Evolutionary conservation across 169 alveolate species (phyloP).

Genomic region (Plasmodium falciparum): DNA sequence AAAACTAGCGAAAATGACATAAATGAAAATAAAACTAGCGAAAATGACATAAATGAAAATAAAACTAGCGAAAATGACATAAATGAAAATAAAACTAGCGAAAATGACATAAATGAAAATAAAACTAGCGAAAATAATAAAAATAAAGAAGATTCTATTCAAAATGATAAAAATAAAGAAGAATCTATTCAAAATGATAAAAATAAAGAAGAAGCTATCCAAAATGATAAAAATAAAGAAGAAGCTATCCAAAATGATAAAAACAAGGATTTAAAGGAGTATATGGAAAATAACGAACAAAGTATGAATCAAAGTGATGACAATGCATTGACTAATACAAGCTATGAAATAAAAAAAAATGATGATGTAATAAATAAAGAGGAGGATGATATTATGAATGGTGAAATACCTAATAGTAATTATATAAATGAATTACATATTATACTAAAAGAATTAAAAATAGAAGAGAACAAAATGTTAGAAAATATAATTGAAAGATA

Average conservation of each 20-base stretch:
- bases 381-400: conserved; percentile 3
- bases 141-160: too few species aligned
- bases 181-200: background rate
- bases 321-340: background rate
- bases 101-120: background rate
- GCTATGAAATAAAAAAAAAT: background rate
- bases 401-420: background rate
- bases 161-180: background rate
- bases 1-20: background rate
- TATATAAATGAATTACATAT: background rate
- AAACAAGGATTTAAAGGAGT: too few species aligned
- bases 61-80: background rate
- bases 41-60: background rate
- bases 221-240: background rate
- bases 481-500: conserved; percentile 33
- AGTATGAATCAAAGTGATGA: background rate
- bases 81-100: background rate
- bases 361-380: background rate
- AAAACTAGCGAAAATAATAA: background rate
- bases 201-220: background rate
- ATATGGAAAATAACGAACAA: conserved; percentile 1
- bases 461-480: conserved; percentile 18
- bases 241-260: background rate
- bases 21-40: background rate
- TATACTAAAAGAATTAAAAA: conserved; percentile 16